Evolutionary conservation across 208 protist genomes (phyloP), one percentile per base, ranked within the genome.

Genomic region (Crithidia fasciculata): DNA sequence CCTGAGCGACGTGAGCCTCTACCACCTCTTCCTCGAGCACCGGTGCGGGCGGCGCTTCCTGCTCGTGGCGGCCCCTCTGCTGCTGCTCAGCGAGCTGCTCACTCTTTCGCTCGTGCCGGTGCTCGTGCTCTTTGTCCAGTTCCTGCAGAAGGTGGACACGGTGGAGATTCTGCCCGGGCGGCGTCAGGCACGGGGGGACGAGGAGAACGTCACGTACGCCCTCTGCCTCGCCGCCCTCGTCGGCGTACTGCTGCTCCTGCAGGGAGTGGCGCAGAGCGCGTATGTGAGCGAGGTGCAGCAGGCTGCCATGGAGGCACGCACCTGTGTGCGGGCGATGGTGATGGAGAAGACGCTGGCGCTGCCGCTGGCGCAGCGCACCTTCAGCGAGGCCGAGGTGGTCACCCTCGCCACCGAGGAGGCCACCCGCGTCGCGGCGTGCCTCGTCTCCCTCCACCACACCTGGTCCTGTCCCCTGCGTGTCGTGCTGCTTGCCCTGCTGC

Each of bases 331-430:
- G 12, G 72, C 83, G 37, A 61, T 93, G 18, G 77, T 90, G 65
- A 43, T 93, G 16, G 88, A 93, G 72, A 89, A 92, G 69, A 71
- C 82, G 40, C 74, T 93, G 61, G 72, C 76, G 5, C 75, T 93
- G 8, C 83, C 85, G 13, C 78, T 90, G 28, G 84, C 85, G 39
- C 87, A 92, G 74, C 81, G 83, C 76, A 86, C 77, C 40, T 90
- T 85, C 69, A 80, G 59, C 16, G 85, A 90, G 55, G 60, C 57
- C 15, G 85, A 89, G 65, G 80, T 93, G 12, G 63, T 90, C 43
- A 60, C 78, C 50, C 64, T 93, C 37, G 72, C 87, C 8, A 84
- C 77, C 19, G 76, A 84, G 53, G 82, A 90, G 74, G 78, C 76
- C 15, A 57, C 45, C 58, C 82, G 82, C 16, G 83, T 86, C 41